phyloP scores from a whole-genome alignment of 495 filamentous ascomycete species.

The Penicillium cinerascens region DNA sequence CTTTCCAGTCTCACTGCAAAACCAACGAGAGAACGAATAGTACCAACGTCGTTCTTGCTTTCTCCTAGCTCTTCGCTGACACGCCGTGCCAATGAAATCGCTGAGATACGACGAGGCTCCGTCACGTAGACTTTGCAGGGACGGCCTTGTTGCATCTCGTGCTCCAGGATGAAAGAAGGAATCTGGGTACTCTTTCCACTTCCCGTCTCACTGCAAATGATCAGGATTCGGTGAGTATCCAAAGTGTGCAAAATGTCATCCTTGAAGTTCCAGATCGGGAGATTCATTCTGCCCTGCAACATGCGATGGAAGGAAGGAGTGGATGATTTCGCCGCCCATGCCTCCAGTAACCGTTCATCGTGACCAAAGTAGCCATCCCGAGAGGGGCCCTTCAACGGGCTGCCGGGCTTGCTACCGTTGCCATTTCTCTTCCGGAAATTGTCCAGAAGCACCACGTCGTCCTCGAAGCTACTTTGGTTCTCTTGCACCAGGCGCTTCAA shows the following conservation, averaged over 20 bases:
- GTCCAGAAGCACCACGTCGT: slow-evolving; percentile 69
- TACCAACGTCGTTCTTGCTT: slow-evolving; percentile 74
- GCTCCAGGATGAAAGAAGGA: slow-evolving; percentile 84
- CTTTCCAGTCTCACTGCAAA: slow-evolving; percentile 92
- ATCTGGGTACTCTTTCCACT: slow-evolving; percentile 97
- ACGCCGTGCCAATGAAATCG: slow-evolving; percentile 83
- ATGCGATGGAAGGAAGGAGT: slow-evolving; percentile 52
- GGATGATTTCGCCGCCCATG: slow-evolving; percentile 68
- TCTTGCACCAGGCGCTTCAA: slow-evolving; percentile 48
- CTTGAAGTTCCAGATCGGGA: slow-evolving; percentile 88
- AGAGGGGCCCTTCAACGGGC: slow-evolving; percentile 31
- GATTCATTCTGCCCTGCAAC: slow-evolving; percentile 56
- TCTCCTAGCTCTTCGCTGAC: slow-evolving; percentile 96
- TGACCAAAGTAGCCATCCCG: slow-evolving; percentile 38
- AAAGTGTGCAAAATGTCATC: slow-evolving; percentile 70
- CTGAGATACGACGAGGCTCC: slow-evolving; percentile 93
- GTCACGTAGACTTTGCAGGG: slow-evolving; percentile 92
- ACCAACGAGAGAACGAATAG: slow-evolving; percentile 76
- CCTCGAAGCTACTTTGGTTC: slow-evolving; percentile 48
- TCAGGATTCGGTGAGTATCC: slow-evolving; percentile 73
- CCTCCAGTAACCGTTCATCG: slow-evolving; percentile 51
- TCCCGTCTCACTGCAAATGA: slow-evolving; percentile 93
- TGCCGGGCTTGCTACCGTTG: slow-evolving; percentile 42
- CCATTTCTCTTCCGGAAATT: slow-evolving; percentile 63
- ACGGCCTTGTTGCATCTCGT: slow-evolving; percentile 75